A percentile compares a stretch with the other conserved stretches of the same genome.
Conservation (phyloP, 306 rosid genomes). For the Acacia crassicarpa region DNA sequence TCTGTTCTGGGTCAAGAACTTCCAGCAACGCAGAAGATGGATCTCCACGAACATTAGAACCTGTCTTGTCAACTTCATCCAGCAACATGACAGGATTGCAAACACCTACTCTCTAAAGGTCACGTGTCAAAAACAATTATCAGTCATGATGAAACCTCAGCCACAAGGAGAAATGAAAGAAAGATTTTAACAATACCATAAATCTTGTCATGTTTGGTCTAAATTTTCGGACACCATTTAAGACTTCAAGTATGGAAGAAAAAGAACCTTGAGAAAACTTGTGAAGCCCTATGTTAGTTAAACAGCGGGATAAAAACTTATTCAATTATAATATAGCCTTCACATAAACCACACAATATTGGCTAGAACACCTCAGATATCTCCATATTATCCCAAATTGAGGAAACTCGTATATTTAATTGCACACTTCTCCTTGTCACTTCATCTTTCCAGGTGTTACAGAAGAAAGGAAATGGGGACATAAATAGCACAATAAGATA, state of each 20-base stretch:
- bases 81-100: conserved; percentile 95
- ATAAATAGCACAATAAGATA: background rate
- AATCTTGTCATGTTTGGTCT: conserved; percentile 8
- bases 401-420: background rate
- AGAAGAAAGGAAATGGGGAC: background rate
- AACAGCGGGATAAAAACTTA: background rate
- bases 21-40: conserved; percentile 96
- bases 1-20: conserved; percentile 98
- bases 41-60: conserved; percentile 96
- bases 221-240: background rate
- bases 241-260: conserved; percentile 17
- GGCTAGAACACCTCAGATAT: background rate
- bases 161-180: background rate
- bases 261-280: background rate
- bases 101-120: conserved; percentile 70
- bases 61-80: conserved; percentile 96
- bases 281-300: conserved; percentile 1
- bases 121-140: conserved; percentile 28
- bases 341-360: background rate
- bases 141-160: conserved; percentile 11
- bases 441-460: background rate
- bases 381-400: conserved; percentile 1
- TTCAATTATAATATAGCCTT: background rate
- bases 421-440: background rate
- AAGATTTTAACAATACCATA: background rate